Evolutionary conservation across 345 rosid genomes (phyloP), one percentile per base, ranked within the genome.

Genomic region (Isatis tinctoria): DNA sequence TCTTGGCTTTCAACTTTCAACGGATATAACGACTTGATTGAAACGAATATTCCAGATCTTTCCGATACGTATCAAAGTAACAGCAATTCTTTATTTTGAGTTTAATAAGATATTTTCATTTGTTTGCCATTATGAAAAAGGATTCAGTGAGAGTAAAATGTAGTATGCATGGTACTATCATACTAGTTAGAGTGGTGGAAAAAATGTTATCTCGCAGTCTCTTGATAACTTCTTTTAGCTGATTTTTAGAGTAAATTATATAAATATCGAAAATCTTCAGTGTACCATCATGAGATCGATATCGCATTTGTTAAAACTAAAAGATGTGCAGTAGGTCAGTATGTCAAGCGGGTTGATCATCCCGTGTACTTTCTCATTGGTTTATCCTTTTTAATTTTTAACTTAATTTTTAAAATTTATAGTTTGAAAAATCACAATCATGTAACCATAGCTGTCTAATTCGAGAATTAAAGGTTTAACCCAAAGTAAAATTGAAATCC

Each of bases 1-100:
- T 68, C 43, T 51, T 67, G 54, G 30, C 58, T 68, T 68, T 75
- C 44, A 48, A 18, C n/a, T 41, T 66, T 49, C 79, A 64, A 70
- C 47, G 14, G 43, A 41, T 17, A 2, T 8, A 70, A 47, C 26
- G 30, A 32, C 35, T 69, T 37, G 4, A 18, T 18, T 41, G 3
- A 11, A 5, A n/a, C 22, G 65, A 75, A 68, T 35, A 16, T 61
- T 75, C 79, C 12, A 16, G 74, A 60, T 67, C 45, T 52, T 59
- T 74, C 73, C 14, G 2, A 48, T 16, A 12, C 60, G 3, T 39
- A 36, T 28, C 9, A 12, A 14, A 43, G 35, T 13, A 27, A 24
- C 16, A 22, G 5, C 30, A 16, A 10, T n/a, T 13, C n/a, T n/a
- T 41, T 43, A 8, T 54, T 14, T 52, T 39, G 41, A 61, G 51